A percentile compares a stretch with the other conserved stretches of the same genome.
Conservation (phyloP, 768 basidiomycete species). For the Tricholomella constricta region DNA sequence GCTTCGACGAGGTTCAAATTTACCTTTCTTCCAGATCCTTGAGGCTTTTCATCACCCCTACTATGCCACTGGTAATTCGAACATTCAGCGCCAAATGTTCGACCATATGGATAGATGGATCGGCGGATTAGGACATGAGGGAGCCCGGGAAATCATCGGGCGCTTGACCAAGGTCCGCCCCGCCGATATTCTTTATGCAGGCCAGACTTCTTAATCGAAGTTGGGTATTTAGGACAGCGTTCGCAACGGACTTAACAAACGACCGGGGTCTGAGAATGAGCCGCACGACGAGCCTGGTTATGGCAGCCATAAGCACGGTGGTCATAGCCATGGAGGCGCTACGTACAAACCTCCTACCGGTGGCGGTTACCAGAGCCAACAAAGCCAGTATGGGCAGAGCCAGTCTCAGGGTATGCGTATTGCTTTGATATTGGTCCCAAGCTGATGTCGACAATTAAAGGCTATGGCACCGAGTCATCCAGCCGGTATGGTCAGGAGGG, state of each 20-base stretch:
- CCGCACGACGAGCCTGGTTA: slow-evolving; percentile 36
- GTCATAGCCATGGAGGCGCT: slow-evolving; percentile 12
- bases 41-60: slow-evolving; percentile 74
- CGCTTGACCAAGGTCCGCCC: slow-evolving; percentile 58
- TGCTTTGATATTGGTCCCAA: not conserved
- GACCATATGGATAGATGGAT: slow-evolving; percentile 57
- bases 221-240: slow-evolving; percentile 47
- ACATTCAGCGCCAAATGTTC: slow-evolving; percentile 64
- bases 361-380: slow-evolving; percentile 14
- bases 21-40: slow-evolving; percentile 41
- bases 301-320: slow-evolving; percentile 13
- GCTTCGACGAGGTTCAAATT: not conserved
- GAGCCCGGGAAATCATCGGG: slow-evolving; percentile 44
- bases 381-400: slow-evolving; percentile 11
- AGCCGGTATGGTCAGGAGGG: slow-evolving; percentile 1
- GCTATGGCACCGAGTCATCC: not conserved
- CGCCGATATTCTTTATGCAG: slow-evolving; percentile 4
- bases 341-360: slow-evolving; percentile 11
- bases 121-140: slow-evolving; percentile 45
- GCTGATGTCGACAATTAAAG: not conserved
- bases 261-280: slow-evolving; percentile 49
- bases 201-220: not conserved
- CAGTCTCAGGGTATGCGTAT: slow-evolving; percentile 11
- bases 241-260: slow-evolving; percentile 56
- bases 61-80: slow-evolving; percentile 53